These are phyloP conservation scores for Nemania bipapillata DNA, from an alignment of 2,329 filamentous ascomycete species.

Conservation along the genomic window DNA sequence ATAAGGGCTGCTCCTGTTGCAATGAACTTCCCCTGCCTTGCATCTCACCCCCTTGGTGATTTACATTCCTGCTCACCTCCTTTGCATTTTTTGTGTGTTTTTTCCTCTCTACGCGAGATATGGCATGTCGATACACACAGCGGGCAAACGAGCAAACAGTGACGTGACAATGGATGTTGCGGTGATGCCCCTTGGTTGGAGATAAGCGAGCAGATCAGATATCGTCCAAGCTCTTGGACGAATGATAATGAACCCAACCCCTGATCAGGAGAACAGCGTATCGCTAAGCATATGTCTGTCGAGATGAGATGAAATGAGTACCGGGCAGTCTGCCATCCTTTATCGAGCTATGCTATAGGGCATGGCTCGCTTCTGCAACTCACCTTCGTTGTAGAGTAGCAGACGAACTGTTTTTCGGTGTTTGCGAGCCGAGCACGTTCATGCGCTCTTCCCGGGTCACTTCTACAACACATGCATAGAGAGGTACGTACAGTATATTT, in stretches of 20 bases:
- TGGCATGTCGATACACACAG: constrained; percentile 1
- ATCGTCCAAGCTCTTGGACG: not conserved
- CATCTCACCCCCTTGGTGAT: constrained; percentile 27
- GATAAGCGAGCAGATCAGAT: constrained; percentile 28
- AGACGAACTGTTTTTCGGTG: not conserved
- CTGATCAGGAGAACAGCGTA: constrained; percentile 19
- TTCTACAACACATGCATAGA: not conserved
- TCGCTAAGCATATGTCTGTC: constrained; percentile 16
- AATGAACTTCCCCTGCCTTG: constrained; percentile 23
- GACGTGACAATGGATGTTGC: not conserved
- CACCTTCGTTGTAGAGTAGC: not conserved
- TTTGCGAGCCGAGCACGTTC: not conserved
- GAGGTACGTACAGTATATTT: not conserved
- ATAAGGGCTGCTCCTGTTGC: constrained; percentile 32
- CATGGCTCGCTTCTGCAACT: constrained; percentile 2
- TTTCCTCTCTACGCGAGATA: constrained; percentile 19
- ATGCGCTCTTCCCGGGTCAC: not conserved
- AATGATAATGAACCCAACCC: constrained; percentile 10
- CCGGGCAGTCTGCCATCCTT: not conserved
- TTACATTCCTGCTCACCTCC: constrained; percentile 17
- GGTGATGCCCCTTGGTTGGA: not conserved
- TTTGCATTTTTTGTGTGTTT: too few relatives aligned
- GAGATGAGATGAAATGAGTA: not conserved
- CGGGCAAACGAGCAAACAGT: not conserved
- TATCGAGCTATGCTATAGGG: not conserved